Evolutionary conservation across 129 eudicot species (phyloP), one percentile per base, ranked within the genome.

Genomic region (Flaveria trinervia): DNA sequence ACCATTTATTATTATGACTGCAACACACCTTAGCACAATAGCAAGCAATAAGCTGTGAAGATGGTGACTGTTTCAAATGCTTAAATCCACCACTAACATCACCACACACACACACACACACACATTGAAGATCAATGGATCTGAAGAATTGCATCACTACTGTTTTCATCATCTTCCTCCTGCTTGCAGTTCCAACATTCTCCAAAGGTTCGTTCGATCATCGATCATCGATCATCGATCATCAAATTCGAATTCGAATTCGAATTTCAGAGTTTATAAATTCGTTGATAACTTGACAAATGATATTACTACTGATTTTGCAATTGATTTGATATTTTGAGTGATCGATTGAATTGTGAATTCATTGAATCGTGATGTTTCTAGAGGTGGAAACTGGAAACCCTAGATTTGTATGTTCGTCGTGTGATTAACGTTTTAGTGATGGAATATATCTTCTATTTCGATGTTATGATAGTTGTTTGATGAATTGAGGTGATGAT

Each of bases 21-120:
- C 39, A 33, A 33, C 39, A 33, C 39, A 33, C 39, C 39, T 33
- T 4, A 33, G 39, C 39, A 9, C 9, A 45, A 45, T 45, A 9
- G 49, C 49, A 45, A 45, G 44, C 51, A 5, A 70, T 45, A 70
- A 66, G 83, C 82, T 87, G 92, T 82, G 78, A 50, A 72, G 88
- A 84, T 87, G 78, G 84, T 22, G 88, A 87, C 74, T 1, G n/a
- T 71, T 82, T 84, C 83, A 73, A 74, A 56, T 83, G 72, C 71
- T 59, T 77, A 81, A 80, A 65, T 41, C 79, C 83, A 43, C 72
- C 49, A 17, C 33, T 28, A 28, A 25, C 28, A 16, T 4, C 26
- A 14, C 20, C 16, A 5, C 25, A 45, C 68, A 56, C 30, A 46
- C 33, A 54, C 33, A 54, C 66, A 8, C n/a, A 6, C 22, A 23